Percentiles rank a stretch among this genome's conserved stretches.
Conservation (phyloP, 352 stramenopile species). For the Phytophthora sansomeana region DNA sequence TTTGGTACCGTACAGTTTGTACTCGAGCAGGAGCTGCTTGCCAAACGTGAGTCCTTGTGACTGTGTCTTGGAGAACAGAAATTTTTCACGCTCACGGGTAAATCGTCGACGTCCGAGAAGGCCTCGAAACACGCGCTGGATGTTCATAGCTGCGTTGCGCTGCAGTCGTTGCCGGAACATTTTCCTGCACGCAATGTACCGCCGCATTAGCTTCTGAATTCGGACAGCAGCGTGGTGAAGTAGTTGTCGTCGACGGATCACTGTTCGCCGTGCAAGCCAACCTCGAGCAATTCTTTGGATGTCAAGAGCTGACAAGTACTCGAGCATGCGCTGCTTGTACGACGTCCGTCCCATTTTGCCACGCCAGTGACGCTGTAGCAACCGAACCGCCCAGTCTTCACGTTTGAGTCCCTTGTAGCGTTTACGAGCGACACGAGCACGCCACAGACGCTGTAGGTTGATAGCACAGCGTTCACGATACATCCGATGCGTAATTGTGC, state of each 20-base stretch:
- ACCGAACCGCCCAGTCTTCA: constrained; percentile 90
- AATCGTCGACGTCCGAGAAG: constrained; percentile 85
- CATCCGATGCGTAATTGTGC: constrained; percentile 81
- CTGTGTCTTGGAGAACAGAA: constrained; percentile 94
- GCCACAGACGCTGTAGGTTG: constrained; percentile 89
- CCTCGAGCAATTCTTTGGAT: constrained; percentile 92
- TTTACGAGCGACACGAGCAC: constrained; percentile 81
- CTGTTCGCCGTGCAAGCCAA: constrained; percentile 63
- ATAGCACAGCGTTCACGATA: constrained; percentile 80
- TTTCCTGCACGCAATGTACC: constrained; percentile 59
- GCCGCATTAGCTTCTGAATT: constrained; percentile 87
- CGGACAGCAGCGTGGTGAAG: constrained; percentile 64
- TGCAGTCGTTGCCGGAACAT: constrained; percentile 58
- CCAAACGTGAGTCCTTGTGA: constrained; percentile 95
- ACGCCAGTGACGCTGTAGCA: constrained; percentile 93
- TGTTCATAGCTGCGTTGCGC: constrained; percentile 67
- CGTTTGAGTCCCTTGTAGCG: constrained; percentile 82
- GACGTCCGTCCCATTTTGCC: constrained; percentile 89
- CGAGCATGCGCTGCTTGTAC: constrained; percentile 74
- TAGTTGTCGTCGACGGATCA: constrained; percentile 56
- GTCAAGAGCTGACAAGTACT: constrained; percentile 82
- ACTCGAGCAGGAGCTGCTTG: constrained; percentile 95
- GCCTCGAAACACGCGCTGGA: constrained; percentile 93
- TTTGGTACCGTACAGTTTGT: constrained; percentile 95
- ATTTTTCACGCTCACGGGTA: constrained; percentile 91